Evolutionary conservation across 2,329 filamentous ascomycete genomes (phyloP).

Genomic region (Aspergillus udagawae): DNA sequence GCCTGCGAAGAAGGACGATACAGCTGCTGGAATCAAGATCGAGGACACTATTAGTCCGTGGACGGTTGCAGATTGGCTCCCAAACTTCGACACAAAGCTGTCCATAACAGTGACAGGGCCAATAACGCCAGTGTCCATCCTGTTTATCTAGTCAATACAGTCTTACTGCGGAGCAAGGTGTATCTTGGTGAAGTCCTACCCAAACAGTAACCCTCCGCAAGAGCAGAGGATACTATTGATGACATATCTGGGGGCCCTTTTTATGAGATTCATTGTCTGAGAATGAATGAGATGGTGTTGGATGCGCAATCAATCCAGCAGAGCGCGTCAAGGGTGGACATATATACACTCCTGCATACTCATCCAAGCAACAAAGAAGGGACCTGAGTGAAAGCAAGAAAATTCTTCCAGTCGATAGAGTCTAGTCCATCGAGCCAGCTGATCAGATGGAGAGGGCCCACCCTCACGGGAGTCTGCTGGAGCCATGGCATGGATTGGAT

Average conservation of each 20-base stretch:
- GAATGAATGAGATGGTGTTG: not conserved
- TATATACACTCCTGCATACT: not conserved
- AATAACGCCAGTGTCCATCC: slow-evolving; percentile 52
- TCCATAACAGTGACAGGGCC: slow-evolving; percentile 59
- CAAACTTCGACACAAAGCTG: slow-evolving; percentile 49
- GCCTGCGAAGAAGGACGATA: slow-evolving; percentile 57
- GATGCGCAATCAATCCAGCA: not conserved
- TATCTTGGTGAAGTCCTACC: slow-evolving; percentile 5
- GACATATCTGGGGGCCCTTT: slow-evolving; percentile 16
- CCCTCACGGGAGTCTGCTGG: not conserved
- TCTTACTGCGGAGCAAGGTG: not conserved
- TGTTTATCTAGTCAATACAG: not conserved
- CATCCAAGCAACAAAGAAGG: not conserved
- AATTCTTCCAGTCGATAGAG: not conserved
- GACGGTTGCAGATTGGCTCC: slow-evolving; percentile 48
- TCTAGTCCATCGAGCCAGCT: not conserved
- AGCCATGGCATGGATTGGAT: not conserved
- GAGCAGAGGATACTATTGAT: slow-evolving; percentile 17
- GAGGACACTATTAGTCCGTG: slow-evolving; percentile 58
- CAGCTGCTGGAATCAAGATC: slow-evolving; percentile 55
- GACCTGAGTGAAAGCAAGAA: not conserved
- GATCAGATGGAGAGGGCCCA: not conserved
- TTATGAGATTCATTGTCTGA: slow-evolving; percentile 4
- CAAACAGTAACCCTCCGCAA: slow-evolving; percentile 16
- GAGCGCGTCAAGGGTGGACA: not conserved